These are phyloP conservation scores for Gracilaria domingensis DNA, from an alignment of 23 red algal species.

Conservation along the genomic window DNA sequence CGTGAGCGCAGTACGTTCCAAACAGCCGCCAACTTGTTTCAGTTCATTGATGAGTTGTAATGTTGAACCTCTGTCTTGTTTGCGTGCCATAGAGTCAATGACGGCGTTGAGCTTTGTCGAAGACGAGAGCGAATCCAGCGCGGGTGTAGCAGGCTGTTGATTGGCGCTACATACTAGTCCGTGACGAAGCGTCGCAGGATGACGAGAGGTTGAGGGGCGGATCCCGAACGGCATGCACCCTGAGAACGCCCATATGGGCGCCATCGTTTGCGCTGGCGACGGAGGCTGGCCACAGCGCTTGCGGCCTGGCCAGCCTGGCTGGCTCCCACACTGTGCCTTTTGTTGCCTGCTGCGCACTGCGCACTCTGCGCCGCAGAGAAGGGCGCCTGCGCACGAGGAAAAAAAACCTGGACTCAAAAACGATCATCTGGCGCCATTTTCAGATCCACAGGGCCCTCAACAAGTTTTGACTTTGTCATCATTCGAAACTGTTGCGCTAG, in stretches of 20 bases:
- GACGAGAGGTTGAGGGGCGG: neutral
- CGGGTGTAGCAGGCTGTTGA: neutral
- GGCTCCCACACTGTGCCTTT: too few relatives aligned
- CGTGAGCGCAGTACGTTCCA: neutral
- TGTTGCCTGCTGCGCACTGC: too few relatives aligned
- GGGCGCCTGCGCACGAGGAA: too few relatives aligned
- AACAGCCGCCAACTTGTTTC: constrained; percentile 2
- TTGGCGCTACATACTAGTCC: neutral
- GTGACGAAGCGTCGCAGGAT: neutral
- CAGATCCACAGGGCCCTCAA: too few relatives aligned
- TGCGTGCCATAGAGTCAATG: constrained; percentile 9
- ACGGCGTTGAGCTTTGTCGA: constrained; percentile 28
- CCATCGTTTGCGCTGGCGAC: neutral
- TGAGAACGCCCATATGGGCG: neutral
- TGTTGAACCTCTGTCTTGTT: constrained; percentile 19
- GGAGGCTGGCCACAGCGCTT: too few relatives aligned
- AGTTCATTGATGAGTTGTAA: constrained; percentile 21
- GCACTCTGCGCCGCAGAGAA: too few relatives aligned
- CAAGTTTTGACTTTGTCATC: too few relatives aligned
- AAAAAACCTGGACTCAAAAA: too few relatives aligned
- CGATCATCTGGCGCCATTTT: too few relatives aligned
- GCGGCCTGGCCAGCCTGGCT: too few relatives aligned
- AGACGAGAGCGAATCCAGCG: constrained; percentile 23
- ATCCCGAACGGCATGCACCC: neutral
- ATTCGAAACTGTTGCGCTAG: too few relatives aligned